These are phyloP conservation scores for Epichloe glyceriae DNA, from an alignment of 2,329 filamentous ascomycete genomes.

Conservation along the genomic window DNA sequence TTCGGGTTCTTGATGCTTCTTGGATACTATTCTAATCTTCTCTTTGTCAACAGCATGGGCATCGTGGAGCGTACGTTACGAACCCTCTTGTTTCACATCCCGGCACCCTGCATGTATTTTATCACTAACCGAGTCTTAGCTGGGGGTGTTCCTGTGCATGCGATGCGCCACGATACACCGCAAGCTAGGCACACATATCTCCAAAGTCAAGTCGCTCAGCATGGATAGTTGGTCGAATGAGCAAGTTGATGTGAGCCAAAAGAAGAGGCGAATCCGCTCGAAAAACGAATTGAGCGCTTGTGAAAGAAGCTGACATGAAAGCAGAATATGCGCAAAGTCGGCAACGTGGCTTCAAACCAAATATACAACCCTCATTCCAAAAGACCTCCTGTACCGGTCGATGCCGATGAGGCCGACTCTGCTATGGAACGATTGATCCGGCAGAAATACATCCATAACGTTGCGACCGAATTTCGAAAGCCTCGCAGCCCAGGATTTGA, in stretches of 20 bases:
- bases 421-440: conserved; percentile 93
- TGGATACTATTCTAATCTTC: conserved; percentile 14
- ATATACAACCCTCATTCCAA: conserved; percentile 78
- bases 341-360: conserved; percentile 76
- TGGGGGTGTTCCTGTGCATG: conserved; percentile 96
- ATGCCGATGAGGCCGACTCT: conserved; percentile 82
- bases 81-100: not conserved
- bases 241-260: conserved; percentile 67
- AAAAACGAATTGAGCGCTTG: not conserved
- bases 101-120: not conserved
- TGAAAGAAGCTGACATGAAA: not conserved
- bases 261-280: conserved; percentile 14
- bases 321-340: conserved; percentile 87
- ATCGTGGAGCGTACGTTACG: conserved; percentile 68
- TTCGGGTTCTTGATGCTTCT: not conserved
- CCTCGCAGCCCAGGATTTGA: conserved; percentile 38
- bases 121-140: conserved; percentile 31
- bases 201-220: conserved; percentile 95
- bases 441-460: conserved; percentile 71
- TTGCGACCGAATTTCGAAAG: conserved; percentile 23
- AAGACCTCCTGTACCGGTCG: conserved; percentile 73
- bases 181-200: conserved; percentile 93
- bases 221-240: conserved; percentile 97
- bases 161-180: conserved; percentile 91
- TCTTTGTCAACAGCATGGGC: conserved; percentile 58